Percentiles rank a stretch among this genome's conserved stretches.
phyloP scores from a whole-genome alignment of 257 asterid genomes.

The Leptodermis oblonga region DNA sequence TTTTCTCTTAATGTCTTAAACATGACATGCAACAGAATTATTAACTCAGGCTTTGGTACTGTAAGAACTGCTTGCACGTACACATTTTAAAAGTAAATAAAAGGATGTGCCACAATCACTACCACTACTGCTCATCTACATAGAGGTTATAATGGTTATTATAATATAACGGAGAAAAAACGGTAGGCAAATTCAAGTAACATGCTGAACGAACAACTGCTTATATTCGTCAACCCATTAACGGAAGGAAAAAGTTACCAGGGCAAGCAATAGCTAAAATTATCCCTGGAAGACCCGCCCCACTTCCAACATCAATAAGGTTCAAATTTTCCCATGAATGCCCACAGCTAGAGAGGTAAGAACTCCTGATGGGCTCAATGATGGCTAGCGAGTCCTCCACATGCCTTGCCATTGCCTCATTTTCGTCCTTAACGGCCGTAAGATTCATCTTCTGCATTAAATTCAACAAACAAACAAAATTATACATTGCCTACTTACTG shows the following conservation, averaged over 20 bases:
- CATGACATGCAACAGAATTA: neutral
- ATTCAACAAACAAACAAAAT: neutral
- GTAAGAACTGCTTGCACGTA: neutral
- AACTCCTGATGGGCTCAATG: slow-evolving; percentile 50
- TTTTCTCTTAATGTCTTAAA: neutral
- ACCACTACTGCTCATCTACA: neutral
- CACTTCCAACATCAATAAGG: slow-evolving; percentile 89
- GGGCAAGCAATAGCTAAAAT: slow-evolving; percentile 87
- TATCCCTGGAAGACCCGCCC: slow-evolving; percentile 94
- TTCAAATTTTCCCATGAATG: slow-evolving; percentile 52
- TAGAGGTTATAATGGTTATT: neutral
- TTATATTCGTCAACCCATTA: neutral
- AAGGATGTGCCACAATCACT: neutral
- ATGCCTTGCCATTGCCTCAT: slow-evolving; percentile 87
- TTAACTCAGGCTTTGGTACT: neutral
- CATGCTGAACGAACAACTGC: neutral
- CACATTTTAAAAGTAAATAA: neutral
- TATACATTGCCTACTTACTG: neutral
- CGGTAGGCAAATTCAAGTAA: neutral
- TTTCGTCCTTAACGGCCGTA: slow-evolving; percentile 74
- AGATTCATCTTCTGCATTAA: slow-evolving; percentile 78
- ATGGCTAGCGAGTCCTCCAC: slow-evolving; percentile 84
- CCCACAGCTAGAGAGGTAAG: slow-evolving; percentile 52
- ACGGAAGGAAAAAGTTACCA: slow-evolving; percentile 28
- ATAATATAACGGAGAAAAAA: neutral